Evolutionary conservation across 805 yeast genomes (phyloP), one percentile per base, ranked within the genome.

Genomic region (Yarrowia deformans): DNA sequence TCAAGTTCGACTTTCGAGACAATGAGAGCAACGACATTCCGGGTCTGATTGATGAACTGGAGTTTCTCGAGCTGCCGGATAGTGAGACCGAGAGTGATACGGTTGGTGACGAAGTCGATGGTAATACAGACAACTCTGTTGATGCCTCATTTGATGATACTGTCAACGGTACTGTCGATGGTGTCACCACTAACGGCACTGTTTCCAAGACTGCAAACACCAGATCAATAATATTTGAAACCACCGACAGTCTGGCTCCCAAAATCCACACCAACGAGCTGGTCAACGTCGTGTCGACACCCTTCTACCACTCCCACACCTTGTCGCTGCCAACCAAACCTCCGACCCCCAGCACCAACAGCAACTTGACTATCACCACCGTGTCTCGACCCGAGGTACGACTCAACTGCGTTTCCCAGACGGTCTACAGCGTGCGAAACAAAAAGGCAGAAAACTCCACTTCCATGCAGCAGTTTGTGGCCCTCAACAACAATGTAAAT

Each of bases 401-500:
- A 43, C 64, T 58, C 50, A 32, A 58, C 50, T 58, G 64, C 18
- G 39, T 32, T 13, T 32, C 50, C 12, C 49, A 58, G 50, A 58
- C 49, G 3, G 64, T 58, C 12, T 40, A 58, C 39, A 43, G 50
- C 3, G 50, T 43, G 8, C 18, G 34, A 16, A n/a, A 32, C n/a
- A 34, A 50, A 6, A 42, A 58, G 39, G 13, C 29, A 3, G 42
- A 58, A 13, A 42, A 19, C 12, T 19, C 40, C 12, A 37, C 50
- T 12, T 32, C 42, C n/a, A 43, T 42, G 50, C 49, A 58, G 40
- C 32, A 43, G n/a, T 58, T 58, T n/a, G 12, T 13, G 19, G 64
- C 64, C 45, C 64, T 58, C 50, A 58, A 58, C 40, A 58, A 58
- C 64, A 32, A 50, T 58, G 64, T 58, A 32, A 58, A 58, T 43